Base-by-base conservation (phyloP, 805 yeast genomes). In the Saccharomyces mikatae region DNA sequence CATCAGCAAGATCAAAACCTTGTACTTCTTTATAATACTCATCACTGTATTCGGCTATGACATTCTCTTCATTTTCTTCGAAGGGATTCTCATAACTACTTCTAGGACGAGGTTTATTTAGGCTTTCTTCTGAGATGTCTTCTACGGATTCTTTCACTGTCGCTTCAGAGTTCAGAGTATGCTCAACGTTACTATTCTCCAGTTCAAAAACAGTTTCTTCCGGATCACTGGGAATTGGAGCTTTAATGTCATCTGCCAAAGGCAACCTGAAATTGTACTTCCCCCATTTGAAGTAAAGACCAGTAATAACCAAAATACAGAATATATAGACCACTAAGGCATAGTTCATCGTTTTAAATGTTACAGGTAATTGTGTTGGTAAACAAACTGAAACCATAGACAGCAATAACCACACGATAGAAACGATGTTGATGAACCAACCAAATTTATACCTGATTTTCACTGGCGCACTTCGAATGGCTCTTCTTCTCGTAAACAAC, bases 401-500 rank as follows among this genome's bases (percentile, higher is more conserved):
- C 41, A 84, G 65, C 2, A 77, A 41, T 14, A 86, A 75, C 86
- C 90, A 86, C 10, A 75, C 52, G 6, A 84, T 76, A 29, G 89
- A 80, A 1, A 82, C 62, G 0, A 76, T 64, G 61, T 87, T 87
- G 46, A 85, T 70, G 2, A 81, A 54, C 78, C 87, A 86, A 1
- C 92, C 92, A 49, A 84, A 66, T 55, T 76, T 76, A 52, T 72
- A 73, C 56, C 80, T 76, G 53, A 87, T 73, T 57, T 84, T 81
- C 67, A 86, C 82, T 0, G 85, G 82, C 0, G 89, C 82, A 47
- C 89, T 89, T 60, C 80, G 77, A 32, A 87, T 75, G 55, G 84
- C 83, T 49, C 73, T 69, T 54, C 94, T 70, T 52, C 80, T 80
- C 56, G 84, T 79, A 26, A 85, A 63, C 64, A 87, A 63, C 3